Base-by-base conservation (phyloP, 306 rosid genomes). In the Prunus dulcis region DNA sequence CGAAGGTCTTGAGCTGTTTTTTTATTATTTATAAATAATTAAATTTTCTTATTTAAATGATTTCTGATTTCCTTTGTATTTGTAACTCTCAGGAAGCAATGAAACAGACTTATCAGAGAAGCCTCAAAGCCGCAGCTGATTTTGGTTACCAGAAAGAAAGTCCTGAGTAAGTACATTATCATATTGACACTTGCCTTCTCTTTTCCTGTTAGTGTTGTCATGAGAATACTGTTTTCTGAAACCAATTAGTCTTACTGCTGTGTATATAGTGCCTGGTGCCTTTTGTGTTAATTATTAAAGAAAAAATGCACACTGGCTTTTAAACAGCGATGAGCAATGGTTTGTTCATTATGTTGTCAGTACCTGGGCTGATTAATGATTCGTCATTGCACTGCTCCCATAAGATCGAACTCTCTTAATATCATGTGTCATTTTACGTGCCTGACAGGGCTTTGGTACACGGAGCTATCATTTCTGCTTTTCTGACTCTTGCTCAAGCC, bases 401-500 rank as follows among this genome's bases (percentile, higher is more conserved):
- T 25, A 49, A 27, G 56, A 76, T 25, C 30, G 43, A 28, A 22
- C 19, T 41, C 12, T 63, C 19, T 32, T 50, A 5, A 68, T 61
- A 25, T 32, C 50, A 23, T 53, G 28, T 49, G 9, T 38, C 32
- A 11, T 62, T 73, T 72, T 64, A 28, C 80, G 72, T 72, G 68
- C 65, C 67, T 79, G 82, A 55, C 89, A 94, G 98, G 90, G 87
- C 96, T 78, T 80, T 93, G 84, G 96, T 84, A 67, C 96, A 93
- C 63, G 98, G 97, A 83, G 91, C 98, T 13, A 92, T 93, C 69
- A 93, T 93, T 61, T 90, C 98, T 45, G 88, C 97, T 56, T 94
- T 94, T 86, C 86, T 94, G 80, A 91, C 93, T 45, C 81, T 94
- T 78, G 98, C 97, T 64, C 98, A 94, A 86, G 98, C 98, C 69